Conservation (phyloP, 2,329 filamentous ascomycete genomes). For the Penicillium sp. region DNA sequence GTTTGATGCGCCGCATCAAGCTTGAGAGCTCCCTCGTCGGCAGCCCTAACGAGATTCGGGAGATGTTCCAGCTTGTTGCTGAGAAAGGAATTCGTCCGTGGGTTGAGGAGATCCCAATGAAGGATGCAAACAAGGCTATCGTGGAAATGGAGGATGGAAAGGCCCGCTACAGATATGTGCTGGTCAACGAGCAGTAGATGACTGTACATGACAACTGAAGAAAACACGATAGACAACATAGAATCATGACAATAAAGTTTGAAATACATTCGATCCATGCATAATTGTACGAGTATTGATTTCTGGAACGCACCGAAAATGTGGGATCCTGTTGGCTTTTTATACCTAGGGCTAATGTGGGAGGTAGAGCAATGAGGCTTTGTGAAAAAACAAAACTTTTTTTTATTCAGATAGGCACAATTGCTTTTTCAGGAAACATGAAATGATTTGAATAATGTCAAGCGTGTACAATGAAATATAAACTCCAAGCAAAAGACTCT, state of each 20-base stretch:
- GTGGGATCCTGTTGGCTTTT: too few relatives aligned
- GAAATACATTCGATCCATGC: too few relatives aligned
- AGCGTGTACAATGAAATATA: background rate
- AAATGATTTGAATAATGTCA: background rate
- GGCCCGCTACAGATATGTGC: constrained; percentile 48
- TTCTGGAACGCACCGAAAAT: too few relatives aligned
- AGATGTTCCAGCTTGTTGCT: constrained; percentile 47
- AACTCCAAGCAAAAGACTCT: constrained; percentile 10
- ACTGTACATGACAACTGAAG: background rate
- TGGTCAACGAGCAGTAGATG: constrained; percentile 43
- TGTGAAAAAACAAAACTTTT: too few relatives aligned
- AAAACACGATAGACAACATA: background rate
- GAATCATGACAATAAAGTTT: background rate
- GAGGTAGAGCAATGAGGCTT: too few relatives aligned
- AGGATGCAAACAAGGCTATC: constrained; percentile 45
- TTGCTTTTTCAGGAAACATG: background rate
- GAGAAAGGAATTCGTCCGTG: constrained; percentile 44
- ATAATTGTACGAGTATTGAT: too few relatives aligned
- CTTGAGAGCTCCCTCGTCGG: constrained; percentile 51
- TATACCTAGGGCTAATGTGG: too few relatives aligned
- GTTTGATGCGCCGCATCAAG: constrained; percentile 56
- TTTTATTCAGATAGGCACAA: too few relatives aligned
- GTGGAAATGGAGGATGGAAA: constrained; percentile 47
- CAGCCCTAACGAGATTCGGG: constrained; percentile 41
- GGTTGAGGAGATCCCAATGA: constrained; percentile 45